These are phyloP conservation scores for Volvox carteri DNA, from an alignment of 163 green algal species.

Conservation along the genomic window DNA sequence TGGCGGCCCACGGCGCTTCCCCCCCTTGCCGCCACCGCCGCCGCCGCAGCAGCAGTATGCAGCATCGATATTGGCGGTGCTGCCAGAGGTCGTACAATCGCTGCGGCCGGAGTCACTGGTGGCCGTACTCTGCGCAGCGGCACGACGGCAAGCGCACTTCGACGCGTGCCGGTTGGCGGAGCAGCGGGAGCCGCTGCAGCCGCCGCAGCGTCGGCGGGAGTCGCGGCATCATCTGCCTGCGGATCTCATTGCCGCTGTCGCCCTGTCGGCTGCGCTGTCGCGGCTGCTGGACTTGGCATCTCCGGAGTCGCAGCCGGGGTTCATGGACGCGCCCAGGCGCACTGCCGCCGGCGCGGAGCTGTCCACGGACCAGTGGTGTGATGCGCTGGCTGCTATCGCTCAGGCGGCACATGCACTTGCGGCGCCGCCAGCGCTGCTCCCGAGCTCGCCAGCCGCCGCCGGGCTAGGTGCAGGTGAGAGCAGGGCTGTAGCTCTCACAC, in stretches of 20 bases:
- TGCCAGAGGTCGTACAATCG: background rate
- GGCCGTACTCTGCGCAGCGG: background rate
- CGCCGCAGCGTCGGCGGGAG: background rate
- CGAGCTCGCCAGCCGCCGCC: background rate
- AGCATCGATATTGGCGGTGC: background rate
- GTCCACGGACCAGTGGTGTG: background rate
- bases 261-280: background rate
- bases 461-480: background rate
- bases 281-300: background rate
- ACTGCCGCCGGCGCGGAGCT: background rate
- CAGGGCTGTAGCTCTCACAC: background rate
- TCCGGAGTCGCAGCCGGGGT: background rate
- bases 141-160: background rate
- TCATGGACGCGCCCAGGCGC: background rate
- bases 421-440: background rate
- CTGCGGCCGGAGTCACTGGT: background rate
- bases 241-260: background rate
- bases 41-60: background rate
- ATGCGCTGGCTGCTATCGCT: background rate
- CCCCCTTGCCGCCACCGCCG: background rate
- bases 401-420: background rate
- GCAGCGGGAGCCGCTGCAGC: background rate
- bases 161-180: background rate
- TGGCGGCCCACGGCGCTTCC: background rate
- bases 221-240: background rate